Base-by-base conservation (phyloP, 352 stramenopile genomes). In the Halophytophthora batemanensis region DNA sequence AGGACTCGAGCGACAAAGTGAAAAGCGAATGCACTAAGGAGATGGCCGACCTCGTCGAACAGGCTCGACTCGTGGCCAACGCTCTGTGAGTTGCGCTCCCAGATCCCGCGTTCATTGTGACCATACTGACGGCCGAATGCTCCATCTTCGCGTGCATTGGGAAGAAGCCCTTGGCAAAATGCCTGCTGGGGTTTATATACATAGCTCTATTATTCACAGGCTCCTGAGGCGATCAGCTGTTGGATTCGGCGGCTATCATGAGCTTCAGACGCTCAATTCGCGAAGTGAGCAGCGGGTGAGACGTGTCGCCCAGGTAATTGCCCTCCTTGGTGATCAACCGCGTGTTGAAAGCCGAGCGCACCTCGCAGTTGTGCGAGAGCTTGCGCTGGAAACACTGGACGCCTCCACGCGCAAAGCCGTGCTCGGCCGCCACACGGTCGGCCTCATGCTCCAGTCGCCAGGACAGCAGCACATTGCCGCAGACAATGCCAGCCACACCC, bases 381-480 rank as follows among this genome's bases (percentile, higher is more conserved):
- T 87, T 84, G 29, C 83, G 77, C 61, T 91, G 66, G 56, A 93
- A 90, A 47, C 75, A 90, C 50, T 65, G 56, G 53, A 93, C 87
- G 44, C 83, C 83, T 18, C 83, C 83, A 42, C 50, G 56, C 22
- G 69, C 80, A 25, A 80, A 93, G 4, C 83, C 83, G 37, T 69
- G 77, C 34, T 79, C 68, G 0, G 83, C 83, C 11, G 80, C 83
- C 19, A 86, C 67, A 37, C 87, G 77, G 54, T 93, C 83, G 5
- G 80, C 80, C 50, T 90, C 79, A 52, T 93, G 80, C 51, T 93
- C 83, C 19, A 93, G 61, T 2, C 63, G 80, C 83, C 83, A 91
- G 12, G 83, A 91, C 8, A 93, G 59, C 37, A 86, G 63, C 50
- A 82, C 63, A 53, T 89, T 89, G 21, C 71, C 61, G 11, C 60